Percentiles rank a stretch among this genome's conserved stretches.
Conservation (phyloP, 2,329 filamentous ascomycete species). For the Penicillium corylophilum region DNA sequence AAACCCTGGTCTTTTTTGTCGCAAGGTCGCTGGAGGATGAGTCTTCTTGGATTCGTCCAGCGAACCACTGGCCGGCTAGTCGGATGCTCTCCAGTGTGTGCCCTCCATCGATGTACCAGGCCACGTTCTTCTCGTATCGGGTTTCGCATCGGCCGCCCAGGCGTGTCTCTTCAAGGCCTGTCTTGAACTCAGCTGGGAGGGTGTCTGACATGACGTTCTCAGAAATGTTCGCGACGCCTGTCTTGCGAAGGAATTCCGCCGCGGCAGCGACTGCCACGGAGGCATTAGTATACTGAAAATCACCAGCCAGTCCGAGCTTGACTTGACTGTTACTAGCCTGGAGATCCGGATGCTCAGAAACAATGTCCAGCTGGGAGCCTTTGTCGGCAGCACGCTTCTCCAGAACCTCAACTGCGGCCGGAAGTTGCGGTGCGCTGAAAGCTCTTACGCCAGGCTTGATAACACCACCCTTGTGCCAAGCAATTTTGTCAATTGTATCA, state of each 20-base stretch:
- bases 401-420: slow-evolving; percentile 56
- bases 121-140: slow-evolving; percentile 56
- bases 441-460: slow-evolving; percentile 67
- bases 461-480: slow-evolving; percentile 91
- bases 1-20: slow-evolving; percentile 51
- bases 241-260: slow-evolving; percentile 39
- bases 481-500: slow-evolving; percentile 73
- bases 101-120: slow-evolving; percentile 83
- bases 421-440: slow-evolving; percentile 62
- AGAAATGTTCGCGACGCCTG: slow-evolving; percentile 37
- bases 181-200: slow-evolving; percentile 62
- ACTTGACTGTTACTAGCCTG: slow-evolving; percentile 40
- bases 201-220: slow-evolving; percentile 38
- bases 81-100: slow-evolving; percentile 83
- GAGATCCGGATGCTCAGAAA: slow-evolving; percentile 50
- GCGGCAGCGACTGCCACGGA: slow-evolving; percentile 57
- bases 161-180: slow-evolving; percentile 65
- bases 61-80: slow-evolving; percentile 76
- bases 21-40: slow-evolving; percentile 31
- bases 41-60: slow-evolving; percentile 46
- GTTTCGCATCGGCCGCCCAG: slow-evolving; percentile 78
- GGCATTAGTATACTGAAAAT: slow-evolving; percentile 64
- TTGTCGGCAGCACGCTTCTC: slow-evolving; percentile 55
- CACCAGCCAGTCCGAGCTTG: slow-evolving; percentile 59
- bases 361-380: slow-evolving; percentile 48